Conservation (phyloP, 2,329 filamentous ascomycete species). For the Microcyclospora tardicrescens region DNA sequence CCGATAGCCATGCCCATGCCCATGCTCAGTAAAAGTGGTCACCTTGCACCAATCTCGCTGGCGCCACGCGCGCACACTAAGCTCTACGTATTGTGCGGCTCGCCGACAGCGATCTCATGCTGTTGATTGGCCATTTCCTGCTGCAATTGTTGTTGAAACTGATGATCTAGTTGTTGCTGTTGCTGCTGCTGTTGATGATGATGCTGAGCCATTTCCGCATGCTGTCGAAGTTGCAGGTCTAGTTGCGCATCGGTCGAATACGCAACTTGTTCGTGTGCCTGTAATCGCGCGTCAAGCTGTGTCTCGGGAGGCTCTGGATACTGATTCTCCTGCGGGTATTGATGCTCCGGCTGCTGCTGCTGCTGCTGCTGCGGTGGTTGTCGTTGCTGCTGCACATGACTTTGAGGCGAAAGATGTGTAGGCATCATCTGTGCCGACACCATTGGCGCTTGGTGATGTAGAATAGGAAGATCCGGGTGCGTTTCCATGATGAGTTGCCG, state of each 20-base stretch:
- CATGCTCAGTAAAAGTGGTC: too few relatives aligned
- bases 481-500: slow-evolving; percentile 14
- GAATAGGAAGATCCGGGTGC: slow-evolving; percentile 14
- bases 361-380: slow-evolving; percentile 2
- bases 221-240: too few relatives aligned
- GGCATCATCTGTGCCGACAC: not conserved
- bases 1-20: too few relatives aligned
- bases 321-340: slow-evolving; percentile 3
- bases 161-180: slow-evolving; percentile 1
- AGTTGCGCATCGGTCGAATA: too few relatives aligned
- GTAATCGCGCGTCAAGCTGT: slow-evolving; percentile 1
- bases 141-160: slow-evolving; percentile 2
- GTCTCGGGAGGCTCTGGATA: not conserved
- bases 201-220: too few relatives aligned
- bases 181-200: not conserved
- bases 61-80: too few relatives aligned
- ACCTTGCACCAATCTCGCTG: too few relatives aligned
- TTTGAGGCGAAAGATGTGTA: not conserved
- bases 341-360: not conserved
- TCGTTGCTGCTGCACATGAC: slow-evolving; percentile 1
- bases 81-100: too few relatives aligned
- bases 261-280: not conserved
- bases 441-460: slow-evolving; percentile 4
- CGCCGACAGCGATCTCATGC: too few relatives aligned
- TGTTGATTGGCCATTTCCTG: slow-evolving; percentile 1